Evolutionary conservation across 441 rosid genomes (phyloP), one percentile per base, ranked within the genome.

Genomic region (Cnidoscolus chayamansa): DNA sequence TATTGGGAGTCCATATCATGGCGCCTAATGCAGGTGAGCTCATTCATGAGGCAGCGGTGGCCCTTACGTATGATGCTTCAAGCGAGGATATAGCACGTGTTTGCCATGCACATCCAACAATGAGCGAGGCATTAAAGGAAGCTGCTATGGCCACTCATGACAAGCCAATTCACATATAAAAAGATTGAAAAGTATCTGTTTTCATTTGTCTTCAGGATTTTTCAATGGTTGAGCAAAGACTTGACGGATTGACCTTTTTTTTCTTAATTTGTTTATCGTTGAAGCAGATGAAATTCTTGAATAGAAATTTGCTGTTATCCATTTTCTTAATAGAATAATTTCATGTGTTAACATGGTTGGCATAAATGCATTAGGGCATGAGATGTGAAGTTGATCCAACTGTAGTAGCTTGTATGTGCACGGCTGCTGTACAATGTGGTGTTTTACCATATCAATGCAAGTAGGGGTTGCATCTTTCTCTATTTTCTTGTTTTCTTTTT

Each of bases 111-210:
- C 99, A 91, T 76, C 99, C 99, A 30, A 95, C 99, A 25, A 88
- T 95, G 99, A 95, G 99, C 48, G 99, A 95, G 81, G 99, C 98
- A 45, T 68, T 95, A 83, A 95, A 95, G 90, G 99, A 95, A 86
- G 99, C 99, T 60, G 99, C 98, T 58, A 91, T 95, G 99, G 99
- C 99, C 49, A 91, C 98, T 53, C 81, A 91, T 63, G 99, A 93
- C 90, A 95, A 93, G 87, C 97, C 99, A 76, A 93, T 95, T 84
- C 99, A 95, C 85, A 79, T 95, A 56, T 93, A 82, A 83, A 25
- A 76, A 76, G 67, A 73, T 32, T 51, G 74, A 70, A n/a, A 7
- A 35, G 59, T 50, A 25, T 45, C 54, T 62, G 57, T 47, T 67
- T 78, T 65, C 56, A 37, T 63, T 49, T 59, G 62, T 45, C 74